Evolutionary conservation across 192 early-diverging fungal genomes (phyloP), one percentile per base, ranked within the genome.

Genomic region (Coemansia sp.): DNA sequence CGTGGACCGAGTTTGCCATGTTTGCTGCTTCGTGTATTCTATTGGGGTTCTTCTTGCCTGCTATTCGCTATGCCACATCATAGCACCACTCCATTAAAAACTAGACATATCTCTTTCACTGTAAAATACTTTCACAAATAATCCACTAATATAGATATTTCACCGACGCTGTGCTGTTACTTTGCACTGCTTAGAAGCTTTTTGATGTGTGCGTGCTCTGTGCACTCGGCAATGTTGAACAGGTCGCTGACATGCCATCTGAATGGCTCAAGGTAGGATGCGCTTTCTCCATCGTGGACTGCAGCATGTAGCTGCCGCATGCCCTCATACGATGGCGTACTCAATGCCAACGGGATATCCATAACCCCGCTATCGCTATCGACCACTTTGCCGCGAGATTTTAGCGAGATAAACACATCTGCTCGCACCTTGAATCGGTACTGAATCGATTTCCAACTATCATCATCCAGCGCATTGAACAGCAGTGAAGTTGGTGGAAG

Each of bases 1-100:
- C 80, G 53, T 82, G 80, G 80, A n/a, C 65, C 8, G 80, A 82
- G 46, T 72, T 82, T 74, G 80, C 72, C 12, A 25, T 74, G 72
- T 82, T 82, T 77, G 75, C 62, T 15, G 55, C 72, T 14, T 42
- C 68, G 4, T 82, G 80, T 57, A 70, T 82, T 42, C 29, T 68
- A 14, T 21, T 82, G 19, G 80, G 80, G 0, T 74, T 82, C 61
- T 29, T 77, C 25, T n/a, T 77, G 41, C 80, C 80, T 17, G 66
- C 64, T 15, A 48, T 77, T 41, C 75, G 80, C 25, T 67, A 70
- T 59, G 69, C 62, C 29, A 62, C 37, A 0, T 34, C 23, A 27
- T 68, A 67, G 53, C 65, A 41, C 29, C 25, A 31, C 55, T 25
- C 39, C 14, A 12, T 36, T 15, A 8, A 36, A 36, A 36, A 36